Conservation (phyloP, 306 rosid species). For the Aeschynomene evenia region DNA sequence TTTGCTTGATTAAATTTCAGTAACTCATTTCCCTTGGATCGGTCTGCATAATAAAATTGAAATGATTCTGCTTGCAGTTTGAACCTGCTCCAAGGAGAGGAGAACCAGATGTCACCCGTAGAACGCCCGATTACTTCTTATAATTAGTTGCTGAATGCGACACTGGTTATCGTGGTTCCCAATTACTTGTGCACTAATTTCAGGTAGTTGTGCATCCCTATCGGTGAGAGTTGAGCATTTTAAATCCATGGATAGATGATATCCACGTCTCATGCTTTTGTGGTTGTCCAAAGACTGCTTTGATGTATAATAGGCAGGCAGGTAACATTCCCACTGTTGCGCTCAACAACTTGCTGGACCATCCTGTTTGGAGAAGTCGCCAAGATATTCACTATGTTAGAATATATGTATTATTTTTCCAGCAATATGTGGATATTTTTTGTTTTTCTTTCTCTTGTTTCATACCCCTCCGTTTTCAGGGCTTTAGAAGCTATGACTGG, state of each 20-base stretch:
- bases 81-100: conserved; percentile 99
- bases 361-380: conserved; percentile 46
- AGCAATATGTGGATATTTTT: conserved; percentile 56
- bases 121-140: conserved; percentile 98
- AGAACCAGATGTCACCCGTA: conserved; percentile 98
- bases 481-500: conserved; percentile 42
- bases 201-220: conserved; percentile 43
- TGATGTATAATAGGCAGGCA: conserved; percentile 61
- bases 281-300: conserved; percentile 44
- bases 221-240: conserved; percentile 47
- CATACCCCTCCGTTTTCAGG: conserved; percentile 23
- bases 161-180: conserved; percentile 21
- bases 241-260: conserved; percentile 32
- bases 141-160: conserved; percentile 45
- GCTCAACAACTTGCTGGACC: conserved; percentile 51
- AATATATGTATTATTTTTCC: conserved; percentile 52
- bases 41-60: conserved; percentile 28
- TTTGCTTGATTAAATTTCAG: background rate
- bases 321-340: conserved; percentile 50
- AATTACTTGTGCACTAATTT: conserved; percentile 37
- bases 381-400: conserved; percentile 42
- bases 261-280: conserved; percentile 35
- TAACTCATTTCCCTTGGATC: conserved; percentile 8
- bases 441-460: conserved; percentile 27
- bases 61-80: conserved; percentile 61